Evolutionary conservation across 345 rosid species (phyloP).

Genomic region (Eucalyptus pauciflora): DNA sequence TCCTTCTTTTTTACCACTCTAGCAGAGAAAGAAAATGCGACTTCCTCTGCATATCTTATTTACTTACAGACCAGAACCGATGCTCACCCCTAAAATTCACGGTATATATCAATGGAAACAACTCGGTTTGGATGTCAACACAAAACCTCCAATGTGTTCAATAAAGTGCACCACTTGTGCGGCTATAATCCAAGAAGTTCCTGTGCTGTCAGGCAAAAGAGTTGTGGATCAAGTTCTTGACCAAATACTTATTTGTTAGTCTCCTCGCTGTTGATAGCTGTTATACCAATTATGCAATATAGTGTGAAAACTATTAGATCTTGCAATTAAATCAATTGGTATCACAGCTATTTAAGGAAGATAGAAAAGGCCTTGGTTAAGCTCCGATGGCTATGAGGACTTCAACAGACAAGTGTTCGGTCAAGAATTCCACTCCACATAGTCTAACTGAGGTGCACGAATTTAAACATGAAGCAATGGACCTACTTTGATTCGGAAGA

Average conservation of each 20-base stretch:
- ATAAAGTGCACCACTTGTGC: neutral
- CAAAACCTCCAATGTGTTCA: neutral
- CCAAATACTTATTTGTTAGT: neutral
- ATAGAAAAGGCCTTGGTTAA: neutral
- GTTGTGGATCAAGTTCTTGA: neutral
- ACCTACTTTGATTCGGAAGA: neutral
- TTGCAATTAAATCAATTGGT: neutral
- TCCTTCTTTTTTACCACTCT: neutral
- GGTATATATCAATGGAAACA: neutral
- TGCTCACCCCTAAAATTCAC: too few relatives aligned
- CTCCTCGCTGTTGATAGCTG: neutral
- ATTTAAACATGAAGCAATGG: neutral
- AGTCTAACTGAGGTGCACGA: neutral
- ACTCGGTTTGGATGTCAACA: neutral
- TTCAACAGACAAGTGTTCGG: neutral
- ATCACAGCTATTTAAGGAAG: neutral
- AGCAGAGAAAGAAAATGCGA: neutral
- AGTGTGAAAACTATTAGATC: neutral
- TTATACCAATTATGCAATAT: neutral
- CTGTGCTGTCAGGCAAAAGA: neutral
- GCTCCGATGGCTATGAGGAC: neutral
- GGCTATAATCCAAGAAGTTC: neutral
- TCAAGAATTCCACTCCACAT: neutral
- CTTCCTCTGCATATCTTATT: neutral
- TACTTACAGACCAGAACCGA: neutral